Percentiles rank a stretch among this genome's conserved stretches.
These are phyloP conservation scores for Verbascum thapsus DNA, from an alignment of 257 asterid species.

Conservation along the genomic window DNA sequence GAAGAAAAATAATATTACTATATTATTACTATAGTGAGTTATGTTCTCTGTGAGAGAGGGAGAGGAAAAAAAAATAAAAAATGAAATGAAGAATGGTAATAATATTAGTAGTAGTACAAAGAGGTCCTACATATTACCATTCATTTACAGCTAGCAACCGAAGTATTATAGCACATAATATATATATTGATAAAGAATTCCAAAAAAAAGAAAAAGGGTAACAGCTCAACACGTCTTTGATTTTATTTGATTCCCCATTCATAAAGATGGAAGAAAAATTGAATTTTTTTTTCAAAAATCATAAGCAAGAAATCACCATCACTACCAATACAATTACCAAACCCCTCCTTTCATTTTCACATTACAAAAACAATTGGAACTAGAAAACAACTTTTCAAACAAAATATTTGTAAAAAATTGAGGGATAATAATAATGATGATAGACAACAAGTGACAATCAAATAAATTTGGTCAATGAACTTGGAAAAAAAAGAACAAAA, in stretches of 20 bases:
- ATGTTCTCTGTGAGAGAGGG: not conserved
- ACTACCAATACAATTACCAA: conserved; percentile 16
- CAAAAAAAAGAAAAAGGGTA: conserved; percentile 26
- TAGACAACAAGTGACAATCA: conserved; percentile 2
- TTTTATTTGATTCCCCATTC: conserved; percentile 41
- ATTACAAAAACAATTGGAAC: not conserved
- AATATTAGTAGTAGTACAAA: conserved; percentile 40
- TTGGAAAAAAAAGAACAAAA: conserved; percentile 4
- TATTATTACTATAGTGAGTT: not conserved
- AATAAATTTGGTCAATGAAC: conserved; percentile 3
- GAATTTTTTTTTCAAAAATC: conserved; percentile 32
- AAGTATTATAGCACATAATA: too few species aligned
- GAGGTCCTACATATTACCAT: conserved; percentile 27
- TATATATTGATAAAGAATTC: conserved; percentile 20
- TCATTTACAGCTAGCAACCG: conserved; percentile 46
- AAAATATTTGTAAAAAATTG: too few species aligned
- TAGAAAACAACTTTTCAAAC: too few species aligned
- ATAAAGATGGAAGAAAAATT: conserved; percentile 22
- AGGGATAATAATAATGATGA: not conserved
- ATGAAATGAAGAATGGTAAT: conserved; percentile 1
- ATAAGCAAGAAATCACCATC: conserved; percentile 26
- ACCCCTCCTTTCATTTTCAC: conserved; percentile 20
- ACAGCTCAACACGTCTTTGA: conserved; percentile 67
- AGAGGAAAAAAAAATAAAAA: not conserved
- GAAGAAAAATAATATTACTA: not conserved